Conservation (phyloP, 75 land plant genomes). For the Pinus albicaulis region DNA sequence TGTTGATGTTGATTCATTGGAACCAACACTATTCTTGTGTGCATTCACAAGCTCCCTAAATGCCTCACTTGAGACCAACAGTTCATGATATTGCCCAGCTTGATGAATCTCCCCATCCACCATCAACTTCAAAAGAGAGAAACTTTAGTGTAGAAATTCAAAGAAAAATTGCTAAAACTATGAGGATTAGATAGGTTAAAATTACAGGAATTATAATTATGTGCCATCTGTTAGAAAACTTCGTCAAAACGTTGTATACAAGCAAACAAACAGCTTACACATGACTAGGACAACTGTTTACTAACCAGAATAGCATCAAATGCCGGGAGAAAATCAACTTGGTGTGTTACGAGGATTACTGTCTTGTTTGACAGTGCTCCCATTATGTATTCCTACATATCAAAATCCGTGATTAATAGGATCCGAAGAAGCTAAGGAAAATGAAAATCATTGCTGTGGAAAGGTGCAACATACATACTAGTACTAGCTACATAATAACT, state of each 20-base stretch:
- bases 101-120: slow-evolving; percentile 63
- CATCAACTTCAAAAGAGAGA: slow-evolving; percentile 63
- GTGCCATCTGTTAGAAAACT: background rate
- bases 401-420: background rate
- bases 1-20: slow-evolving; percentile 2
- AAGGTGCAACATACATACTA: background rate
- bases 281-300: background rate
- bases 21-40: slow-evolving; percentile 68
- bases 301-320: slow-evolving; percentile 76
- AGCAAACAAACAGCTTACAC: background rate
- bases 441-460: background rate
- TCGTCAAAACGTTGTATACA: background rate
- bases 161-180: background rate
- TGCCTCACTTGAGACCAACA: slow-evolving; percentile 49
- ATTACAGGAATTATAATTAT: background rate
- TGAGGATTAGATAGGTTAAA: background rate
- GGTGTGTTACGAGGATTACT: slow-evolving; percentile 84
- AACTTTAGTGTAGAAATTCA: background rate
- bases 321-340: slow-evolving; percentile 83
- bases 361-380: slow-evolving; percentile 64
- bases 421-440: background rate
- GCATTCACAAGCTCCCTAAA: slow-evolving; percentile 81
- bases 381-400: slow-evolving; percentile 67
- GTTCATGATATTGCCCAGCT: slow-evolving; percentile 56
- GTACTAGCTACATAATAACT: background rate